Percentiles rank a stretch among this genome's conserved stretches.
Evolutionary conservation across 257 asterid species (phyloP).

Genomic region (Rauvolfia tetraphylla): DNA sequence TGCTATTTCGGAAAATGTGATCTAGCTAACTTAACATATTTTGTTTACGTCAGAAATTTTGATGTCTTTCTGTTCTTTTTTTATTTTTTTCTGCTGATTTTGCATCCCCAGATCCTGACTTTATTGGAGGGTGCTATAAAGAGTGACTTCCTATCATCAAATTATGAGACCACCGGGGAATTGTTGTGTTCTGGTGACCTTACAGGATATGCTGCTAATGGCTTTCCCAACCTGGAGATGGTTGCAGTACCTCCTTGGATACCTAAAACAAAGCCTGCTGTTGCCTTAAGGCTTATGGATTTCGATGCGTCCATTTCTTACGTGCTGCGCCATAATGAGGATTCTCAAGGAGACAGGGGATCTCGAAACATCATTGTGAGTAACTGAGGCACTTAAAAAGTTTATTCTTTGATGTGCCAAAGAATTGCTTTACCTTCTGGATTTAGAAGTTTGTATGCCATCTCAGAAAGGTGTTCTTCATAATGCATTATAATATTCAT

Average conservation of each 20-base stretch:
- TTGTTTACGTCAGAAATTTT: background rate
- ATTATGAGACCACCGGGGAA: conserved; percentile 56
- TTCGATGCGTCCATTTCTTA: conserved; percentile 65
- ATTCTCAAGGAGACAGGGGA: conserved; percentile 33
- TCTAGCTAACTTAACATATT: background rate
- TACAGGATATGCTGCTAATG: conserved; percentile 21
- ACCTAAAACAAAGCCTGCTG: conserved; percentile 74
- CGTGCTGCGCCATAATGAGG: conserved; percentile 41
- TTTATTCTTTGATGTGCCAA: conserved; percentile 2
- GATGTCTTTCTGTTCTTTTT: background rate
- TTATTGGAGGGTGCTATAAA: conserved; percentile 56
- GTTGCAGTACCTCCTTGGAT: conserved; percentile 72
- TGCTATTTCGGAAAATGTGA: background rate
- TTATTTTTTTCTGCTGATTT: conserved; percentile 8
- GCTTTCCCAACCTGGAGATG: conserved; percentile 22
- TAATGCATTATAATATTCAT: background rate
- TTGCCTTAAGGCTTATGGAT: conserved; percentile 74
- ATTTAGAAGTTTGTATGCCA: background rate
- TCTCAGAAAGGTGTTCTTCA: background rate
- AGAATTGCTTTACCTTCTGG: background rate
- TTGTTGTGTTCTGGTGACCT: conserved; percentile 34
- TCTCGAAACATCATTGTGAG: conserved; percentile 44
- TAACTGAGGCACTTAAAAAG: background rate
- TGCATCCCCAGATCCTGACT: conserved; percentile 49
- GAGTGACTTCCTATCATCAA: conserved; percentile 51